Evolutionary conservation across 2,329 filamentous ascomycete species (phyloP).

Genomic region (Rhynchosporium graminicola): DNA sequence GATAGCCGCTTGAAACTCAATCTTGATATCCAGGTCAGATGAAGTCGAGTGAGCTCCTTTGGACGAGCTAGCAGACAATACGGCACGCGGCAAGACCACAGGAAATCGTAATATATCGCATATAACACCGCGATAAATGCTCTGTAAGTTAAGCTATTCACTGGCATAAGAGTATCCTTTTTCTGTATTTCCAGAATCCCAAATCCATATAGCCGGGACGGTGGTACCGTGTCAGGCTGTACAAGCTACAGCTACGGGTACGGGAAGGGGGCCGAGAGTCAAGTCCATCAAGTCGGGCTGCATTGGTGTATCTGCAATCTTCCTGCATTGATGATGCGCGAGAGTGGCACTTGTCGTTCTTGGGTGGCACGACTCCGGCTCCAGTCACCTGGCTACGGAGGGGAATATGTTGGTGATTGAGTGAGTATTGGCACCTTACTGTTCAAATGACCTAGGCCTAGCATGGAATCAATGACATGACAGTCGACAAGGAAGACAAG

Average conservation of each 20-base stretch:
- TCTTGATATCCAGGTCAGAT: constrained; percentile 6
- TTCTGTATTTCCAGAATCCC: background rate
- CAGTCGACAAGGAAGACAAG: background rate
- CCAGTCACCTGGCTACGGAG: constrained; percentile 1
- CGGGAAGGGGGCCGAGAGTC: background rate
- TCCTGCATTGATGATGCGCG: constrained; percentile 12
- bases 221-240: background rate
- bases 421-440: background rate
- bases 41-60: background rate
- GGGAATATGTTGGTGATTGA: background rate
- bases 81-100: constrained; percentile 5
- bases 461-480: background rate
- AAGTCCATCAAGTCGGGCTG: constrained; percentile 9
- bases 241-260: background rate
- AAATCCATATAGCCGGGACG: constrained; percentile 8
- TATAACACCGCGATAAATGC: background rate
- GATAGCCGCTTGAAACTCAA: constrained; percentile 14
- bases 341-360: constrained; percentile 2
- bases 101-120: background rate
- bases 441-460: background rate
- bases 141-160: background rate
- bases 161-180: background rate
- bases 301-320: constrained; percentile 13
- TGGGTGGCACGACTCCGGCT: constrained; percentile 9
- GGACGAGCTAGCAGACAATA: constrained; percentile 8